A percentile compares a stretch with the other conserved stretches of the same genome.
Evolutionary conservation across 1,284 basidiomycete species (phyloP).

Genomic region (Violaceomyces palustris): DNA sequence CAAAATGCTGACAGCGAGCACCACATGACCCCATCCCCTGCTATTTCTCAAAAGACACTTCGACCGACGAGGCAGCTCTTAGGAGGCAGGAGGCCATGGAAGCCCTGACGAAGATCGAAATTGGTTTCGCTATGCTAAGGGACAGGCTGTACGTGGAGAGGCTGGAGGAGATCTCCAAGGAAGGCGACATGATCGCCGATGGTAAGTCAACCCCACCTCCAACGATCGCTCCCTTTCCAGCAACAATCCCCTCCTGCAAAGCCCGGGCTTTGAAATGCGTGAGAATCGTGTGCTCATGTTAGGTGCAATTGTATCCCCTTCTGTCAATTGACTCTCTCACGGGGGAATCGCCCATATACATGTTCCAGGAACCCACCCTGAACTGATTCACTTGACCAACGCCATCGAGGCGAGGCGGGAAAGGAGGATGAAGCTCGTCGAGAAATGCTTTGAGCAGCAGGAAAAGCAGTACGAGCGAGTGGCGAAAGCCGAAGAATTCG

Average conservation of each 20-base stretch:
- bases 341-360: no score
- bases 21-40: no score
- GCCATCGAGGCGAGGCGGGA: constrained; percentile 53
- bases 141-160: constrained; percentile 60
- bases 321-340: not conserved
- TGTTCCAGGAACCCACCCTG: constrained; percentile 68
- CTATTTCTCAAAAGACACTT: constrained; percentile 7
- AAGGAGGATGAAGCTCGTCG: constrained; percentile 50
- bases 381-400: constrained; percentile 68
- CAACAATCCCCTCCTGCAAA: no score
- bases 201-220: constrained; percentile 51
- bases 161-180: constrained; percentile 58
- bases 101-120: constrained; percentile 58
- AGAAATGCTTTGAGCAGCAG: constrained; percentile 59
- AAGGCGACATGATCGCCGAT: constrained; percentile 58
- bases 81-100: constrained; percentile 57
- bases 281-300: no score
- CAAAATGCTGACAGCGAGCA: no score
- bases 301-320: no score
- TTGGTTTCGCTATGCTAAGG: constrained; percentile 59
- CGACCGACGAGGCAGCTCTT: constrained; percentile 46
- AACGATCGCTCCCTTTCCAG: no score
- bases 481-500: constrained; percentile 60
- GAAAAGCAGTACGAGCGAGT: constrained; percentile 68
- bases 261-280: no score